Evolutionary conservation across 306 rosid genomes (phyloP), one percentile per base, ranked within the genome.

Genomic region (Begonia fuchsioides): DNA sequence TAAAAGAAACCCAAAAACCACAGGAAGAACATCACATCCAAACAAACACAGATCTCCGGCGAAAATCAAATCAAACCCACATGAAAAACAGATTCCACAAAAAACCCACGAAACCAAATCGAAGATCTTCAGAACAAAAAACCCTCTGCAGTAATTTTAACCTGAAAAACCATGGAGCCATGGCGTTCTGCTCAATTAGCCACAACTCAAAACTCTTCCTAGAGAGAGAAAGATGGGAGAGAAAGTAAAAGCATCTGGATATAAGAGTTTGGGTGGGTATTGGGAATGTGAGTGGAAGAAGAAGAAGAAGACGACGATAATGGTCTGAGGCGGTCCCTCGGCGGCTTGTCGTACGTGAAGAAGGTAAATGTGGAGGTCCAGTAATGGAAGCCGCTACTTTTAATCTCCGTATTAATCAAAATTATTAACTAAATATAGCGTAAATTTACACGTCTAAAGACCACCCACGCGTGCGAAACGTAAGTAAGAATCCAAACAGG

Each of bases 241-340:
- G 17, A 18, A 19, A 20, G 50, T 13, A 43, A 46, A 47, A 17
- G 61, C 15, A 3, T 6, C 46, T 4, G 10, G 17, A 35, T 35
- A 57, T 13, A 39, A 39, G 35, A 57, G 39, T 16, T 16, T 7
- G 35, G 16, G 47, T 18, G 20, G 54, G 62, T 32, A 38, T 49
- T 17, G 41, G 63, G 8, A 18, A 48, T 49, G 14, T 44, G 10
- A 50, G 49, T 16, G 14, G 15, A 12, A 18, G 15, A 50, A 50
- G 15, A 12, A 18, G 15, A 50, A 50, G 18, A 14, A 47, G 18
- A 47, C 4, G 54, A 47, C 6, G 54, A 50, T 5, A 26, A 26
- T 26, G 35, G 35, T 26, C 35, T 19, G 43, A 35, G 49, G 38
- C 49, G 62, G 62, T 49, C 47, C 48, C 55, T 48, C 38, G 62